Evolutionary conservation across 2,329 filamentous ascomycete genomes (phyloP), one percentile per base, ranked within the genome.

Genomic region (Pleochaeta shiraiana): DNA sequence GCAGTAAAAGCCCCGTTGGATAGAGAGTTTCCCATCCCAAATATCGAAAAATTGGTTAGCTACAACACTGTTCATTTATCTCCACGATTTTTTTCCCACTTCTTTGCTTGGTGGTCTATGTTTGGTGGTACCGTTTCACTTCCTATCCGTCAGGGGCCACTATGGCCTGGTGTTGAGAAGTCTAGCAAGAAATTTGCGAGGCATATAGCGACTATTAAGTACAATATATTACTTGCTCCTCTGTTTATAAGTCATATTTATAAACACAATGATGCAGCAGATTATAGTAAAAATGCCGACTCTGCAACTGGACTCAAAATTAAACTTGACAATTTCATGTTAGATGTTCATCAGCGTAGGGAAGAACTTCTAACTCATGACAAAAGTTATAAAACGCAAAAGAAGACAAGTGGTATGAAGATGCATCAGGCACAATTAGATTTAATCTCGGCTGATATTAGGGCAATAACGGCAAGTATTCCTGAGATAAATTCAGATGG

Each of bases 111-210:
- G 93, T 97, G 91, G 90, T 92, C 88, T 0, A 83, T 97, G 69
- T 98, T 98, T 74, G 90, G 90, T 9, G 91, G 92, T 0, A 87
- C 92, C 9, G 90, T 97, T 85, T 95, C 92, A 12, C 79, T 98
- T 31, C 95, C 93, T 12, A 87, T 98, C 65, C 88, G 93, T 0
- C 95, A 98, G 76, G 93, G 93, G 19, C 81, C 82, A 59, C 79
- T 98, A 2, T 98, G 91, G 84, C 92, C 91, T 5, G 90, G 90
- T 0, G 82, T 90, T 28, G 93, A 96, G 70, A 96, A 95, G 78
- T 93, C 90, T 57, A 96, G 90, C 78, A 98, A 98, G 77, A 98
- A 98, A 73, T 98, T 98, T 73, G 92, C 92, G 16, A 83, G 93
- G 62, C 95, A 98, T 75, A 78, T 98, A 67, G 92, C 90, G n/a